Evolutionary conservation across 257 asterid genomes (phyloP), one percentile per base, ranked within the genome.

Genomic region (Primulina eburnea): DNA sequence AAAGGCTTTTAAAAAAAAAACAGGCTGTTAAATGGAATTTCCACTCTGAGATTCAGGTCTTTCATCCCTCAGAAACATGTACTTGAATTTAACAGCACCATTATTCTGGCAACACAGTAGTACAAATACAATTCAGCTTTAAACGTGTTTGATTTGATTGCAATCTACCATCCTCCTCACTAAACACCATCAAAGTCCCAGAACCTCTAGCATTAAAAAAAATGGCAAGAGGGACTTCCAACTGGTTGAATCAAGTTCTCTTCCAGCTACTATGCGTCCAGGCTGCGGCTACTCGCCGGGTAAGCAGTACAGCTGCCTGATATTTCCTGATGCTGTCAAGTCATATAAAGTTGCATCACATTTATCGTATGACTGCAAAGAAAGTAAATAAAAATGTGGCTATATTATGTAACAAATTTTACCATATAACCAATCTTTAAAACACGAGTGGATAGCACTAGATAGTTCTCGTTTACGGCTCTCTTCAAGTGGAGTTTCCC

Each of bases 341-440:
- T 68, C 69, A 72, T 34, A 71, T 59, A 16, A 75, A 60, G 60
- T 30, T 16, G n/a, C 33, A 16, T 64, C 62, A 65, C 4, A 17
- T n/a, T 62, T 20, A 10, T 32, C 26, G 43, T 9, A 20, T 60
- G 76, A 59, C 21, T 35, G 38, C 37, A 58, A n/a, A 7, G 47
- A n/a, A 62, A 69, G 29, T 8, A 28, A 16, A 28, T 1, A 65
- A 50, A 47, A 50, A 50, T 50, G 21, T 16, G 21, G 7, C 21
- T 21, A 26, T 9, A 60, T 6, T 8, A n/a, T n/a, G 59, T 7
- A 74, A 2, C 10, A 68, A 65, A 34, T 67, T 73, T 81, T 92
- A 92, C 98, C 97, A 70, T 90, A 92, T 74, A 92, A 77, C 98
- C 98, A 92, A 74, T 92, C 98, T 77, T 90, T 92, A 76, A 90